These are phyloP conservation scores for Phytopythium sindhum DNA, from an alignment of 352 stramenopile genomes.

Conservation along the genomic window DNA sequence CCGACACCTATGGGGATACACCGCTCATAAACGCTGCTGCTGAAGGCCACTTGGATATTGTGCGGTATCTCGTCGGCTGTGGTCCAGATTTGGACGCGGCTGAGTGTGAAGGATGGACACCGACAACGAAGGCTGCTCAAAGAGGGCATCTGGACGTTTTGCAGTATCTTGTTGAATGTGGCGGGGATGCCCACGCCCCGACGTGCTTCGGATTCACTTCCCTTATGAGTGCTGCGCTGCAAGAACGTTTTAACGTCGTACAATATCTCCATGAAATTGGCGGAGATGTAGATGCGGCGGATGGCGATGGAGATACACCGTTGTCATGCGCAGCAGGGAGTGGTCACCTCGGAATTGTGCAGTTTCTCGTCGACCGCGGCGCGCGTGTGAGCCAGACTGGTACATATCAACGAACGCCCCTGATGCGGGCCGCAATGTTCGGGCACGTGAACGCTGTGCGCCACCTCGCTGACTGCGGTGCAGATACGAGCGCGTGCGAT, in stretches of 20 bases:
- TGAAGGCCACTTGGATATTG: background rate
- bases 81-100: conserved; percentile 1
- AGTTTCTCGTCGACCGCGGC: background rate
- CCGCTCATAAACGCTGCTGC: background rate
- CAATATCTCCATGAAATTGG: background rate
- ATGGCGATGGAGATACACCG: background rate
- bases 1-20: background rate
- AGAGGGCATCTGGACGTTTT: background rate
- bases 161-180: background rate
- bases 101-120: background rate
- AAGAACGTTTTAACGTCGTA: background rate
- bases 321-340: background rate
- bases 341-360: background rate
- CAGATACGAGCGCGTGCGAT: background rate
- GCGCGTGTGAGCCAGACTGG: background rate
- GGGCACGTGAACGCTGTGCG: background rate
- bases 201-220: background rate
- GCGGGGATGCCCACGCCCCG: background rate
- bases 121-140: background rate
- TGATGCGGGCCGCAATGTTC: background rate
- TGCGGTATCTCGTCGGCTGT: background rate
- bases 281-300: background rate
- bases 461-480: background rate
- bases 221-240: background rate
- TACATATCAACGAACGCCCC: background rate